phyloP scores from a whole-genome alignment of 345 rosid genomes.

The Durio zibethinus region DNA sequence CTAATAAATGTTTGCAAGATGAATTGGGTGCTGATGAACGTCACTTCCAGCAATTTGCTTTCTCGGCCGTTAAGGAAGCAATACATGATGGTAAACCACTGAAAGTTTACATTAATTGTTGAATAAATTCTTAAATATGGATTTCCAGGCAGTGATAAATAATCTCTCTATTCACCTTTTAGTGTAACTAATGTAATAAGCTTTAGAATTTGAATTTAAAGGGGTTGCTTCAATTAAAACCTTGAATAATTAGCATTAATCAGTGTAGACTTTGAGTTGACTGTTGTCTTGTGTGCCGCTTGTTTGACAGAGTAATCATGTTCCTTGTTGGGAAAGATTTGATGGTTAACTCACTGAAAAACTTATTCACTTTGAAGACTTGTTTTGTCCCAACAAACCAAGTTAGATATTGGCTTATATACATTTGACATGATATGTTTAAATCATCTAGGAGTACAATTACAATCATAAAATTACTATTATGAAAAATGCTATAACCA shows the following conservation, averaged over 20 bases:
- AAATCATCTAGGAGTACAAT: not conserved
- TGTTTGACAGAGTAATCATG: not conserved
- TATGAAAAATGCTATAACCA: not conserved
- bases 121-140: not conserved
- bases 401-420: not conserved
- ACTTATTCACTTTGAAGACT: not conserved
- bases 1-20: constrained; percentile 25
- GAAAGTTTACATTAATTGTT: not conserved
- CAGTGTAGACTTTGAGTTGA: not conserved
- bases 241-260: not conserved
- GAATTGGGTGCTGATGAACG: constrained; percentile 34
- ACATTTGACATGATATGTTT: not conserved
- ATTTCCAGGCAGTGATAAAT: not conserved
- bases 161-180: not conserved
- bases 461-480: not conserved
- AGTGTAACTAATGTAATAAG: not conserved
- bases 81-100: constrained; percentile 31
- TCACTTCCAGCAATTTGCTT: constrained; percentile 46
- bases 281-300: not conserved
- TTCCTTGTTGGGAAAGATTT: not conserved
- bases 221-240: not conserved
- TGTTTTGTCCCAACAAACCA: not conserved
- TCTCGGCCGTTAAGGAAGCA: constrained; percentile 57
- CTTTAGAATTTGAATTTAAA: not conserved
- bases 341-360: not conserved